Evolutionary conservation across 768 basidiomycete species (phyloP).

Genomic region (Boletus coccyginus): DNA sequence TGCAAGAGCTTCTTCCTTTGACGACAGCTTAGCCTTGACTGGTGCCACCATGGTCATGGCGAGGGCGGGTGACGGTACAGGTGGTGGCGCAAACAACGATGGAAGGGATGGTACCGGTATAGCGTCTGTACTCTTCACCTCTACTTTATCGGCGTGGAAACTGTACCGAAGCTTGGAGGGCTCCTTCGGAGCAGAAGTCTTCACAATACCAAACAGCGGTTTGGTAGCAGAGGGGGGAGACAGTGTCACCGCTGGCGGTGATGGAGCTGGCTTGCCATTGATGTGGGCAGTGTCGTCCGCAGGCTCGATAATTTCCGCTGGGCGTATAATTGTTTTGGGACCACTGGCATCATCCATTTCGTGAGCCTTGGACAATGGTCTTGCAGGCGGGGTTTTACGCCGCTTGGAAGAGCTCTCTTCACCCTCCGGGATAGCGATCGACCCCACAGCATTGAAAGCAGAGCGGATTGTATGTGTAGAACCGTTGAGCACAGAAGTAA

Average conservation of each 20-base stretch:
- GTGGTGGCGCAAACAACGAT: slow-evolving; percentile 32
- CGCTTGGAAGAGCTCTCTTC: slow-evolving; percentile 45
- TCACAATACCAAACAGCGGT: slow-evolving; percentile 29
- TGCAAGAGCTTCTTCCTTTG: slow-evolving; percentile 28
- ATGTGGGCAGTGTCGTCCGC: slow-evolving; percentile 20
- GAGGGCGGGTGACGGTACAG: neutral
- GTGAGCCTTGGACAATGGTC: slow-evolving; percentile 11
- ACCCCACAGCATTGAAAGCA: slow-evolving; percentile 25
- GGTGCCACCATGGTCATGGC: slow-evolving; percentile 1
- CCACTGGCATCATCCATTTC: slow-evolving; percentile 35
- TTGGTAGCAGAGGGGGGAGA: slow-evolving; percentile 27
- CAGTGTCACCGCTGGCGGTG: neutral
- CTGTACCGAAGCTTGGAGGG: slow-evolving; percentile 78
- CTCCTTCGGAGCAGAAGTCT: slow-evolving; percentile 63
- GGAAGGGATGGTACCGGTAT: slow-evolving; percentile 3
- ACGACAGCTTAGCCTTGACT: slow-evolving; percentile 23
- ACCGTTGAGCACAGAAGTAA: slow-evolving; percentile 16
- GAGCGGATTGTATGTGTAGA: slow-evolving; percentile 1
- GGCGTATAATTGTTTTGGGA: slow-evolving; percentile 20
- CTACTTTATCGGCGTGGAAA: slow-evolving; percentile 55
- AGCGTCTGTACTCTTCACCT: slow-evolving; percentile 22
- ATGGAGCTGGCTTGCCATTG: slow-evolving; percentile 13
- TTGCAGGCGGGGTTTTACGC: slow-evolving; percentile 38
- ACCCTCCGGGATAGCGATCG: slow-evolving; percentile 38
- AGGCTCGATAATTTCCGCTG: slow-evolving; percentile 42